Evolutionary conservation across 164 flowering plant genomes (phyloP).

Genomic region (Sedum album): DNA sequence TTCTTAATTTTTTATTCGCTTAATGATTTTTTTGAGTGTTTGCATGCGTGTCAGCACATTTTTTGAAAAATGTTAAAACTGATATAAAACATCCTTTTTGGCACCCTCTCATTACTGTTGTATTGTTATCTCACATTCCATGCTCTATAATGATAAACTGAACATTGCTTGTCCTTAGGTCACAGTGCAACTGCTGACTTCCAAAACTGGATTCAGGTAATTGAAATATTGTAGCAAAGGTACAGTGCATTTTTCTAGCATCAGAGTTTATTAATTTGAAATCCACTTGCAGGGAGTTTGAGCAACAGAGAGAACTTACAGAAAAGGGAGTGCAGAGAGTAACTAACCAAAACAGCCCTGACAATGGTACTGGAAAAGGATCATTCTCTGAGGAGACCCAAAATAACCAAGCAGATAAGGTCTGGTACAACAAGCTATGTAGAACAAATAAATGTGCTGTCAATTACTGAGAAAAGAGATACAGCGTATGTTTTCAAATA

Average conservation of each 20-base stretch:
- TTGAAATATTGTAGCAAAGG: not conserved
- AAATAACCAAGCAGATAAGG: conserved; percentile 56
- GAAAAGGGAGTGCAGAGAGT: conserved; percentile 59
- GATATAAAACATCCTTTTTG: not conserved
- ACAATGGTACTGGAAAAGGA: conserved; percentile 26
- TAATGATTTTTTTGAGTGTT: not conserved
- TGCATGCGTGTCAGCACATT: not conserved
- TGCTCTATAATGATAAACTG: not conserved
- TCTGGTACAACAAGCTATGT: conserved; percentile 11
- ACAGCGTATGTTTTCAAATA: too few relatives aligned
- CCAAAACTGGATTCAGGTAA: conserved; percentile 98
- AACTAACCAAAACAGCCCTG: conserved; percentile 27
- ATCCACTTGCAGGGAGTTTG: conserved; percentile 71
- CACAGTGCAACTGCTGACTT: conserved; percentile 88
- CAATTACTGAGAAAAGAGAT: too few relatives aligned
- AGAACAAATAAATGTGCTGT: too few relatives aligned
- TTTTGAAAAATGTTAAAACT: not conserved
- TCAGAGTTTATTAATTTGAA: conserved; percentile 8
- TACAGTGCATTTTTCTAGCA: not conserved
- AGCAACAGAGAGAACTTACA: conserved; percentile 89
- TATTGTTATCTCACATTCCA: not conserved
- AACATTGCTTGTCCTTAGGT: conserved; percentile 41
- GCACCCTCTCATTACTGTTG: not conserved
- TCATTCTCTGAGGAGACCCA: conserved; percentile 26
- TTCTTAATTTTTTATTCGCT: not conserved